Evolutionary conservation across 805 yeast species (phyloP).

Genomic region (Wickerhamiella bombiphila): DNA sequence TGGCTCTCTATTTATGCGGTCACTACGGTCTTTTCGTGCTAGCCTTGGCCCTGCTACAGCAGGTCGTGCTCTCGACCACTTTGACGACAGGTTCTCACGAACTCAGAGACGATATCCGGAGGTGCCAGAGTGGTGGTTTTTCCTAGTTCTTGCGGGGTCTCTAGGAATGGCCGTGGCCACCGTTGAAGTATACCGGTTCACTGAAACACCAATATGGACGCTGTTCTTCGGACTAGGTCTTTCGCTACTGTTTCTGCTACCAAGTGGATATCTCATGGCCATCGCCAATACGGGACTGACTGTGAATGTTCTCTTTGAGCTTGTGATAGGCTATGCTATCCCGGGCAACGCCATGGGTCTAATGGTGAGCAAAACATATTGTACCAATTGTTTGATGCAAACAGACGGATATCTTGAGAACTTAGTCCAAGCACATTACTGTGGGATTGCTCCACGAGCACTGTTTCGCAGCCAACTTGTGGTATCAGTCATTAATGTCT

Average conservation of each 20-base stretch:
- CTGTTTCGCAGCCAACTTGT: constrained; percentile 12
- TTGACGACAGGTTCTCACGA: constrained; percentile 40
- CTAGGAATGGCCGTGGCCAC: constrained; percentile 32
- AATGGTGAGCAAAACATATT: constrained; percentile 35
- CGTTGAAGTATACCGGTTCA: constrained; percentile 22
- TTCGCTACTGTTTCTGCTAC: constrained; percentile 25
- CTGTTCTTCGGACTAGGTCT: constrained; percentile 38
- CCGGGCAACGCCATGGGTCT: constrained; percentile 41
- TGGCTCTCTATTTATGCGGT: constrained; percentile 16
- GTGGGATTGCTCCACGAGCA: constrained; percentile 18
- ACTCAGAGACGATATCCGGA: constrained; percentile 48
- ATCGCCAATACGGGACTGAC: constrained; percentile 36
- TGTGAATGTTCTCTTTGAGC: constrained; percentile 40
- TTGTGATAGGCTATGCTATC: constrained; percentile 42
- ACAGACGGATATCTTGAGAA: constrained; percentile 49
- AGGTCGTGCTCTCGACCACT: constrained; percentile 14
- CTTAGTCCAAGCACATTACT: constrained; percentile 41
- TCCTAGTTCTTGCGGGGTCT: constrained; percentile 22
- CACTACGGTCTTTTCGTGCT: constrained; percentile 1
- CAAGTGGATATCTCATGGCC: not conserved
- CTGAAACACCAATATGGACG: constrained; percentile 46
- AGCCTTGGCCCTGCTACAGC: not conserved
- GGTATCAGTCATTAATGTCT: constrained; percentile 7
- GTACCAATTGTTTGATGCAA: constrained; percentile 45
- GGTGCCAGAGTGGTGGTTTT: constrained; percentile 59